Evolutionary conservation across 169 alveolate species (phyloP), one percentile per base, ranked within the genome.

Genomic region (Plasmodium malariae): DNA sequence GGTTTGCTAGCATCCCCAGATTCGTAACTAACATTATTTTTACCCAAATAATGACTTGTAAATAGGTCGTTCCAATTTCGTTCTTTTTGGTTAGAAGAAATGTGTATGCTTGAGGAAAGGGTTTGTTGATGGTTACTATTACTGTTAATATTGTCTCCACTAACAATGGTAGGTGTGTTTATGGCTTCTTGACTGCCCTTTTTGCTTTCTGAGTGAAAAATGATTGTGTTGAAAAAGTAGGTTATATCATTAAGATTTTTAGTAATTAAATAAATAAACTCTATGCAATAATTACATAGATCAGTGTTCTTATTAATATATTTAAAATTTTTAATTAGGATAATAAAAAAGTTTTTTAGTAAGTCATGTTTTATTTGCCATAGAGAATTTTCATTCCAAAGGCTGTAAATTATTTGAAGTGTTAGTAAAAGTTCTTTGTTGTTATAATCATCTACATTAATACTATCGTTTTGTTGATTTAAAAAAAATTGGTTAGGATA

Each of bases 361-460:
- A 83, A 68, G 21, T 83, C 83, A 34, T 67, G 65, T 36, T 83
- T 60, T 67, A 83, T 67, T 48, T 83, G 91, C 91, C 91, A 83
- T 21, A 83, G 60, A 9, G 83, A 83, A 83, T 83, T 83, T 17
- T 83, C 91, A 32, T 62, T 40, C 91, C 91, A 83, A 30, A 83
- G 34, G 32, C 67, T 68, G 24, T 40, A 65, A 67, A 83, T 83
- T 9, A 83, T 83, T 83, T 83, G 91, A 4, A 83, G 62, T 28
- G 57, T 83, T 40, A 83, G 51, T 32, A 55, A 60, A 9, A 67
- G 30, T 60, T 36, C 91, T n/a, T 17, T 70, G 43, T 40, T 30
- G 24, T 54, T 24, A 45, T 65, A 14, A 34, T 51, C 32, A 34
- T 74, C 49, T 9, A 49, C 14, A 24, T 72, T 2, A 55, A 32